Percentiles rank a stretch among this genome's conserved stretches.
Conservation (phyloP, 257 asterid genomes). For the Solanum megistacrolobum region DNA sequence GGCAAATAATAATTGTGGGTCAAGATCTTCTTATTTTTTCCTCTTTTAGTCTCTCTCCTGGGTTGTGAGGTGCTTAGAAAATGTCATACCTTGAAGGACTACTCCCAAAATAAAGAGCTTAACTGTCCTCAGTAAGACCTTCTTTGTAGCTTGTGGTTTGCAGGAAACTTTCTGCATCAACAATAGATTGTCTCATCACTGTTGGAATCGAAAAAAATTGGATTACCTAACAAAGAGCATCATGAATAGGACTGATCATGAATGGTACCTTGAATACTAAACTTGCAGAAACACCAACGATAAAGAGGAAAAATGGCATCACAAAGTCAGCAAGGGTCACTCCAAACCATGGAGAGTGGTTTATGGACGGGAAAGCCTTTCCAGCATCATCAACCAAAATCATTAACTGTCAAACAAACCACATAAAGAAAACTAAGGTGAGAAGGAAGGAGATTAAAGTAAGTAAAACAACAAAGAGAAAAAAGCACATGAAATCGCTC, state of each 20-base stretch:
- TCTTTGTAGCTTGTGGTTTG: slow-evolving; percentile 57
- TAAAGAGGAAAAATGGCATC: slow-evolving; percentile 89
- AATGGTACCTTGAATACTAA: slow-evolving; percentile 70
- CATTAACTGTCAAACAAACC: slow-evolving; percentile 48
- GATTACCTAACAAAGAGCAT: neutral
- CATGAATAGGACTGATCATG: too few relatives aligned
- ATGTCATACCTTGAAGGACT: slow-evolving; percentile 69
- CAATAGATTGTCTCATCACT: neutral
- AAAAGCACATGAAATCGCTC: neutral
- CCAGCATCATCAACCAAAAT: slow-evolving; percentile 95
- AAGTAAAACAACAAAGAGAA: neutral
- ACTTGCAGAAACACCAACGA: slow-evolving; percentile 72
- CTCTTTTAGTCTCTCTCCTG: neutral
- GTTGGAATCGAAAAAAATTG: neutral
- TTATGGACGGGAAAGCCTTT: slow-evolving; percentile 72
- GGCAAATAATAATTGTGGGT: neutral
- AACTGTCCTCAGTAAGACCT: slow-evolving; percentile 50
- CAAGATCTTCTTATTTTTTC: neutral
- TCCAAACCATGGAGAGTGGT: slow-evolving; percentile 94
- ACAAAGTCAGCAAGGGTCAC: slow-evolving; percentile 90
- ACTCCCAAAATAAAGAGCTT: slow-evolving; percentile 71
- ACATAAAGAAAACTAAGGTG: neutral
- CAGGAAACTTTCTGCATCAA: slow-evolving; percentile 51
- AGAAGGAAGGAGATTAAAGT: neutral
- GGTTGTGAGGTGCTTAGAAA: neutral